Evolutionary conservation across 1,139 yeast species (phyloP).

Genomic region (Candida freyschussii): DNA sequence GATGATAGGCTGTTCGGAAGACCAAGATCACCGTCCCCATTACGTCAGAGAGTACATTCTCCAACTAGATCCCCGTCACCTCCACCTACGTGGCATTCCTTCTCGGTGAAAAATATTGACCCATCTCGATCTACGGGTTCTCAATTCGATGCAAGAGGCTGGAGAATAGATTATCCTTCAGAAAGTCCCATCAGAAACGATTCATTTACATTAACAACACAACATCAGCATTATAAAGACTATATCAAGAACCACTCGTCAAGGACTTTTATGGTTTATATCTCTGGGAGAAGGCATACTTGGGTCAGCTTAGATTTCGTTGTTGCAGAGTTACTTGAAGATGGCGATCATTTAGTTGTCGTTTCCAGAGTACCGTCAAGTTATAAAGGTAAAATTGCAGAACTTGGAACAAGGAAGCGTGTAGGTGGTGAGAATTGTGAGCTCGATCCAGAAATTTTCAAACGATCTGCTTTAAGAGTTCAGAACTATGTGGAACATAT

Average conservation of each 20-base stretch:
- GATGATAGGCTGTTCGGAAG: slow-evolving; percentile 3
- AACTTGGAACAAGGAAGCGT: neutral
- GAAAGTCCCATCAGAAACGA: slow-evolving; percentile 9
- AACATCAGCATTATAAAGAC: slow-evolving; percentile 26
- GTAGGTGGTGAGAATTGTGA: slow-evolving; percentile 1
- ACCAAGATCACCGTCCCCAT: slow-evolving; percentile 12
- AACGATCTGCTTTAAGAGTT: slow-evolving; percentile 33
- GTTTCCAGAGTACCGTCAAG: slow-evolving; percentile 38
- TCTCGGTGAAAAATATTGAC: slow-evolving; percentile 3
- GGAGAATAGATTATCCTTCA: slow-evolving; percentile 19
- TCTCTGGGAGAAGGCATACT: slow-evolving; percentile 67
- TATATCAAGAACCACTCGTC: slow-evolving; percentile 30
- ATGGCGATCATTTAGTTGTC: slow-evolving; percentile 63
- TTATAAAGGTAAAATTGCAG: slow-evolving; percentile 5
- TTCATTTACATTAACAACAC: slow-evolving; percentile 10
- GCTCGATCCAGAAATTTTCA: slow-evolving; percentile 17
- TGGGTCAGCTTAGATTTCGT: slow-evolving; percentile 80
- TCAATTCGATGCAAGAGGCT: slow-evolving; percentile 12
- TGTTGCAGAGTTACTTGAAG: slow-evolving; percentile 43
- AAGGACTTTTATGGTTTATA: slow-evolving; percentile 56
- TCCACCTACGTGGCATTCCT: too few species aligned
- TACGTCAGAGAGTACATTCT: slow-evolving; percentile 7
- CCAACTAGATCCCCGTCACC: slow-evolving; percentile 38
- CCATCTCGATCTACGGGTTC: slow-evolving; percentile 3
- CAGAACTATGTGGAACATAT: slow-evolving; percentile 45